A percentile compares a stretch with the other conserved stretches of the same genome.
phyloP scores from a whole-genome alignment of 2,329 filamentous ascomycete species.

The Fusarium sp. region DNA sequence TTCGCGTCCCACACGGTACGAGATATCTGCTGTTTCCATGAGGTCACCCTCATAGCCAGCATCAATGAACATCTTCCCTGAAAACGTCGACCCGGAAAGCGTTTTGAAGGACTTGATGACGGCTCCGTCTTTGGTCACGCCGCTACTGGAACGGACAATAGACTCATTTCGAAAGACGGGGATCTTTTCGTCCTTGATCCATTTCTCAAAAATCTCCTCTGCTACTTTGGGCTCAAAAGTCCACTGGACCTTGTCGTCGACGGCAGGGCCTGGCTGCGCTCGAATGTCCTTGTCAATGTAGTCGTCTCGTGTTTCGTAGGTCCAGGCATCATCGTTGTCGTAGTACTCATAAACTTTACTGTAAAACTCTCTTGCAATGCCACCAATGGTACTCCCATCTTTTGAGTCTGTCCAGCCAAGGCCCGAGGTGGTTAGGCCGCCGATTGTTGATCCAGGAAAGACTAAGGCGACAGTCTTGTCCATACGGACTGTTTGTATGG shows the following conservation, averaged over 20 bases:
- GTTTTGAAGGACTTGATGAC: slow-evolving; percentile 33
- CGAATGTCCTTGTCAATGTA: slow-evolving; percentile 28
- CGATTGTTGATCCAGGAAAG: slow-evolving; percentile 27
- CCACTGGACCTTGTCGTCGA: slow-evolving; percentile 39
- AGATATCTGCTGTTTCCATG: slow-evolving; percentile 39
- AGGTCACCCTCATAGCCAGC: slow-evolving; percentile 41
- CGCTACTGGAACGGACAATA: slow-evolving; percentile 11
- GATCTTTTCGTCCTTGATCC: slow-evolving; percentile 39
- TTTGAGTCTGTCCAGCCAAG: slow-evolving; percentile 38
- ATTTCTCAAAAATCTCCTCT: slow-evolving; percentile 33
- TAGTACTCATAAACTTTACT: slow-evolving; percentile 34
- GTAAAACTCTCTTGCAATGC: slow-evolving; percentile 37
- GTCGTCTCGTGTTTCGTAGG: slow-evolving; percentile 21
- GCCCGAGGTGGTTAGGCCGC: slow-evolving; percentile 39
- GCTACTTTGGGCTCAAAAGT: slow-evolving; percentile 42
- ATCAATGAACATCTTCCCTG: slow-evolving; percentile 38
- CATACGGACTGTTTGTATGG: slow-evolving; percentile 39
- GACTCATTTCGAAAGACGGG: slow-evolving; percentile 34
- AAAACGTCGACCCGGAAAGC: slow-evolving; percentile 15
- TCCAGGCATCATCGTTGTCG: slow-evolving; percentile 6
- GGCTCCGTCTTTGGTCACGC: slow-evolving; percentile 21
- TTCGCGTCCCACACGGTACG: slow-evolving; percentile 36
- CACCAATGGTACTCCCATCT: slow-evolving; percentile 34
- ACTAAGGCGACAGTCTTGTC: slow-evolving; percentile 33
- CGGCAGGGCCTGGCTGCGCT: slow-evolving; percentile 37